A percentile compares a stretch with the other conserved stretches of the same genome.
Evolutionary conservation across 352 stramenopile genomes (phyloP).

Genomic region (Phytophthora cactorum): DNA sequence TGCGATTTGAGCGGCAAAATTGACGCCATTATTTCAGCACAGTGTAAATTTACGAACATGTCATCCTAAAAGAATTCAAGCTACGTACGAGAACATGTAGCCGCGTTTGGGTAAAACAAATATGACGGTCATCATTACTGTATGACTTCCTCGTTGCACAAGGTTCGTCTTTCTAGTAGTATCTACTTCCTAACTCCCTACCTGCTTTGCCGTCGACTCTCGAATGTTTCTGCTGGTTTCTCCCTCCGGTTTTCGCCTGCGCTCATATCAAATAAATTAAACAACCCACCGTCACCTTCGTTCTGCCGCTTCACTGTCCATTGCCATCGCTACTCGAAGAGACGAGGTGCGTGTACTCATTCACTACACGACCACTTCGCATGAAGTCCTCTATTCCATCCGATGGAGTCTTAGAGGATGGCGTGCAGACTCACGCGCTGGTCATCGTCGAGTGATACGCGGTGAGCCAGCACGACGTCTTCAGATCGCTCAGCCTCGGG

Average conservation of each 20-base stretch:
- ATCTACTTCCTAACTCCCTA: conserved; percentile 23
- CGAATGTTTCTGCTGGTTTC: conserved; percentile 27
- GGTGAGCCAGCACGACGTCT: conserved; percentile 64
- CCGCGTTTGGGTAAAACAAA: conserved; percentile 15
- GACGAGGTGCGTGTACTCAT: conserved; percentile 12
- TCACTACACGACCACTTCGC: not conserved
- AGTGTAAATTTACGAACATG: not conserved
- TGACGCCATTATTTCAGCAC: conserved; percentile 3
- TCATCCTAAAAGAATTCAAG: too few relatives aligned
- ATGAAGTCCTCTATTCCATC: conserved; percentile 7
- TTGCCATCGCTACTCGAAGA: conserved; percentile 5
- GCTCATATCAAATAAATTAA: conserved; percentile 53
- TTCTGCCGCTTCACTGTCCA: conserved; percentile 2
- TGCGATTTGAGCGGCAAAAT: not conserved
- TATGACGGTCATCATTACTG: conserved; percentile 21
- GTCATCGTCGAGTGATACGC: conserved; percentile 64
- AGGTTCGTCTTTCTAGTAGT: conserved; percentile 10
- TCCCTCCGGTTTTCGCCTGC: conserved; percentile 23
- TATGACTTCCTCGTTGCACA: conserved; percentile 5
- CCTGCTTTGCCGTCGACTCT: conserved; percentile 19
- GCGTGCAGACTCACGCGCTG: conserved; percentile 70
- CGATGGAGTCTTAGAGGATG: conserved; percentile 49
- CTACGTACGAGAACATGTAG: not conserved
- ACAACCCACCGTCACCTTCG: conserved; percentile 25
- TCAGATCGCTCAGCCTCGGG: conserved; percentile 44